phyloP scores from a whole-genome alignment of 495 filamentous ascomycete species.

The Bacidia gigantensis region DNA sequence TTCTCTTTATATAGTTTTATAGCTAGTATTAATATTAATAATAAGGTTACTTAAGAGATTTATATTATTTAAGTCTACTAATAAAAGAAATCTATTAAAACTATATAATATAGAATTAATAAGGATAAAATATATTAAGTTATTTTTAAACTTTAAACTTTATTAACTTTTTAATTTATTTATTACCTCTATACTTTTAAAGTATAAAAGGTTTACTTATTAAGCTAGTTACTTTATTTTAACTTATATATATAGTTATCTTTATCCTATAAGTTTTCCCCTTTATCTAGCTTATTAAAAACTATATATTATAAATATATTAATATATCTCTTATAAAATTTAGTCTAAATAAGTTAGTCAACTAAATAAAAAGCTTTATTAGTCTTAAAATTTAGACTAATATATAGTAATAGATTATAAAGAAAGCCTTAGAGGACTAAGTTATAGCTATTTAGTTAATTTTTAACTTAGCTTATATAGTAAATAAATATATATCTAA shows the following conservation, averaged over 20 bases:
- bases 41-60: no score
- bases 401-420: not conserved
- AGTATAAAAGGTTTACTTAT: no score
- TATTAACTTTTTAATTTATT: no score
- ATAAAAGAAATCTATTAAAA: no score
- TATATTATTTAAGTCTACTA: no score
- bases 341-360: not conserved
- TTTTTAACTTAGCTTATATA: not conserved
- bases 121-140: no score
- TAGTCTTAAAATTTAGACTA: not conserved
- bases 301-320: not conserved
- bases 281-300: not conserved
- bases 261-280: not conserved
- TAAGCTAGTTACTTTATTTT: not conserved
- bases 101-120: no score
- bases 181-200: no score
- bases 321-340: not conserved
- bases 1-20: no score
- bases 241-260: not conserved
- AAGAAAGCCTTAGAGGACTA: not conserved
- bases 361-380: not conserved
- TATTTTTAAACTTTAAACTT: no score
- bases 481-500: not conserved
- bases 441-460: not conserved
- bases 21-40: no score